Base-by-base conservation (phyloP, 495 filamentous ascomycete genomes). In the Trichoderma virens region DNA sequence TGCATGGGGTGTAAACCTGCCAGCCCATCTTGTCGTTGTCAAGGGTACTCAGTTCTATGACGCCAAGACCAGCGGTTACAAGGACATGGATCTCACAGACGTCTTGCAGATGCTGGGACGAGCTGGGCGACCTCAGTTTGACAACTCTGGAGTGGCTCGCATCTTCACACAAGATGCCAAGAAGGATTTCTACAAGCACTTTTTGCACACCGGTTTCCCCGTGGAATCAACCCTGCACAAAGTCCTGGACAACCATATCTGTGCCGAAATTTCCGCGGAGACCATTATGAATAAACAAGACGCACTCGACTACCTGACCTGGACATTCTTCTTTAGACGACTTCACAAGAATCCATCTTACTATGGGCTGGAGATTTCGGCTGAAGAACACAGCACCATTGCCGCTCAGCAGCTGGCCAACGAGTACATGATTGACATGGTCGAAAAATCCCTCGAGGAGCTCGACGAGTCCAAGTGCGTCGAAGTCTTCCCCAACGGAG, bases 151-250 rank as follows among this genome's bases (percentile, higher is more conserved):
- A 66, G 93, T 98, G 67, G 94, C 95, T 11, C 86, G 92, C 32
- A 98, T 99, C 67, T 96, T 98, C 75, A 98, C 95, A 0, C 92
- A 99, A 70, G 93, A 98, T 65, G 78, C 92, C 13, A 99, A 98
- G 80, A 99, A 99, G 75, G 90, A 91, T n/a, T 99, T 98, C 76
- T 99, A 99, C 78, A 99, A 98, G 79, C 93, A 99, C 77, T 99
- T 99, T 72, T 73, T 99, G 56, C 94, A 99, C 71, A 98, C 95
- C 13, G 94, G 94, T 4, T 99, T 99, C 75, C 94, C 94, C 0
- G 94, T 99, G 28, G 94, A 99, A 73, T 97, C 92, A 8, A 92
- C 92, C 3, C 79, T 99, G 23, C 94, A 99, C 78, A 96, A 94
- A 27, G 94, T 97, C 1, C 80, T 98, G 3, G 94, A 97, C 74